Conservation (phyloP, 805 yeast species). For the Schwanniomyces sp. region DNA sequence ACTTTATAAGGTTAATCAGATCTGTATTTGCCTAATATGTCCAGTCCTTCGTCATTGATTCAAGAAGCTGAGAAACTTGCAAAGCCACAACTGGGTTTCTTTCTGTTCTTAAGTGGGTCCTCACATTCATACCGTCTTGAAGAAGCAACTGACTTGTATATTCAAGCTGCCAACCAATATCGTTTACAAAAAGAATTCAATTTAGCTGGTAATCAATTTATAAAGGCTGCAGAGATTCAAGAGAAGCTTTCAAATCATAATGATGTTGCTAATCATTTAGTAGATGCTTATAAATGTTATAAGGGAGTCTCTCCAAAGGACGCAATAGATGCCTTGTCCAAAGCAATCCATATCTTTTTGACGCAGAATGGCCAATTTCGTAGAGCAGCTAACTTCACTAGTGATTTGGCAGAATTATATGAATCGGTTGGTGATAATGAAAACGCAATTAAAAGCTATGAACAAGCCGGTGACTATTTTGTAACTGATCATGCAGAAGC, state of each 20-base stretch:
- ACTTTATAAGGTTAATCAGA: neutral
- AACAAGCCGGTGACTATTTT: conserved; percentile 96
- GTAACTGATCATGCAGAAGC: conserved; percentile 92
- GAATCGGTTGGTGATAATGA: conserved; percentile 68
- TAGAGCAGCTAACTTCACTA: conserved; percentile 91
- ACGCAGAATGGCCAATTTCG: conserved; percentile 93
- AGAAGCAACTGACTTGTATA: conserved; percentile 88
- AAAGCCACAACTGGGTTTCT: conserved; percentile 68
- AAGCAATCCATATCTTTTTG: conserved; percentile 76
- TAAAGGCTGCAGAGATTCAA: conserved; percentile 82
- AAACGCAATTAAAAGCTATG: conserved; percentile 75
- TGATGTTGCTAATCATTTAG: conserved; percentile 86
- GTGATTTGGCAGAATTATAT: conserved; percentile 85
- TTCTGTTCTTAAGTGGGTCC: conserved; percentile 63
- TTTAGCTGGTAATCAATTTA: conserved; percentile 80
- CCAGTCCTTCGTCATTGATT: conserved; percentile 47
- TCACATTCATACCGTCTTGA: conserved; percentile 66
- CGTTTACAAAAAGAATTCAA: conserved; percentile 70
- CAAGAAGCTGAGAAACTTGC: conserved; percentile 42
- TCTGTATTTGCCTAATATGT: conserved; percentile 20
- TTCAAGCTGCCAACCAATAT: conserved; percentile 92
- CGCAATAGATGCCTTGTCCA: conserved; percentile 73
- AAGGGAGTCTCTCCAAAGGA: conserved; percentile 69
- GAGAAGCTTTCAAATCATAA: conserved; percentile 73
- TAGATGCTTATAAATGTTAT: conserved; percentile 89